Base-by-base conservation (phyloP, 1,284 basidiomycete genomes). In the Crucibulum parvulum region DNA sequence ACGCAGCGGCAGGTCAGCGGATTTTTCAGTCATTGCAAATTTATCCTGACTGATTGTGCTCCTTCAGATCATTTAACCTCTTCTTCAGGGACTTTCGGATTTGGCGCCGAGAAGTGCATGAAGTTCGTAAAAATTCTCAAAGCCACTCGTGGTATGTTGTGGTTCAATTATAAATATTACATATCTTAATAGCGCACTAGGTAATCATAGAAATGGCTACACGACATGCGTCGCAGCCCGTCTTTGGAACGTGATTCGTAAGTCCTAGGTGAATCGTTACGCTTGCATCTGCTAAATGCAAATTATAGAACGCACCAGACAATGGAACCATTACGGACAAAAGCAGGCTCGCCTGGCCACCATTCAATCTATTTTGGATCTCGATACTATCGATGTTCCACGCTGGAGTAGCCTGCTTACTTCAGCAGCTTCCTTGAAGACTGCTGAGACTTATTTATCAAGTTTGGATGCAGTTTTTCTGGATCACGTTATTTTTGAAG, bases 271-370 rank as follows among this genome's bases (percentile, higher is more conserved):
- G 57, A 51, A 48, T 37, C 41, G 24, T 41, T 31, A 46, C 51
- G 8, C 39, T 35, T 35, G 15, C n/a, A 39, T 15, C 13, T 24
- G 11, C 18, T 43, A 45, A 54, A 43, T 57, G 55, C 59, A 41
- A 53, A 41, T 55, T 57, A 3, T 62, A 84, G 82, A 69, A 39
- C 74, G 76, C 53, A 76, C 83, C 62, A 73, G 84, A 60, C 78
- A 80, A 57, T 68, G 76, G 46, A 84, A 75, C 0, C 81, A 84
- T 58, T 83, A 82, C 55, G 86, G 83, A 5, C 77, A 87, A 69
- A 76, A 80, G 57, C 65, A 73, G 50, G 74, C 79, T 37, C 81
- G 85, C 0, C 70, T 87, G 16, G 80, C 78, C 34, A 68, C 82
- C 31, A 76, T 81, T 56, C 79, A 81, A 51, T 62, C 76, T 1